Evolutionary conservation across 1,284 basidiomycete species (phyloP).

Genomic region (Trametes pubescens): DNA sequence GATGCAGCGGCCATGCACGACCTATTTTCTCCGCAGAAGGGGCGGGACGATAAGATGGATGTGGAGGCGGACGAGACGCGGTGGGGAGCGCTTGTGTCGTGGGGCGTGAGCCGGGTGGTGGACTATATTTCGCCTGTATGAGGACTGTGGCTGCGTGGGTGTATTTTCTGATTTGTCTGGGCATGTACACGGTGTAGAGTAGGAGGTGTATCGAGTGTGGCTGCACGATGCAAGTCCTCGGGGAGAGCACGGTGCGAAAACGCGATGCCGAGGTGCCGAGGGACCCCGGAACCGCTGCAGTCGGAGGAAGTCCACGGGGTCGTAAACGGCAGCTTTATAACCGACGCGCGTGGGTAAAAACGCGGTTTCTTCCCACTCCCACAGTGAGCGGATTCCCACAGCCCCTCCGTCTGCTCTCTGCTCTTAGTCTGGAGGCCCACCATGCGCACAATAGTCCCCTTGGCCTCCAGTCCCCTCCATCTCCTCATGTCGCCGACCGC

Average conservation of each 20-base stretch:
- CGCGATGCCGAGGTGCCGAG: constrained; percentile 35
- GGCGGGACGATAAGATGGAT: constrained; percentile 34
- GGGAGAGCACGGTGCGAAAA: not conserved
- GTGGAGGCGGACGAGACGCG: constrained; percentile 29
- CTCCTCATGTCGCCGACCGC: constrained; percentile 54
- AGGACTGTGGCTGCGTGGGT: constrained; percentile 16
- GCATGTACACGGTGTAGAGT: constrained; percentile 5
- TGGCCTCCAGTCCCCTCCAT: constrained; percentile 46
- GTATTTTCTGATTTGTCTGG: not conserved
- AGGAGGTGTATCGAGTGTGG: constrained; percentile 10
- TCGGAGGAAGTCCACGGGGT: constrained; percentile 38
- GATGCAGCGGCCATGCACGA: constrained; percentile 29
- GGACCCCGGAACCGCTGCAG: constrained; percentile 36
- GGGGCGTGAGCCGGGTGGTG: constrained; percentile 39
- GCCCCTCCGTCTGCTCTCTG: constrained; percentile 34
- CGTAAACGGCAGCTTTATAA: constrained; percentile 45
- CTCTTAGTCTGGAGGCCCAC: constrained; percentile 37
- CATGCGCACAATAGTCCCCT: constrained; percentile 46
- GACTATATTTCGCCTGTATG: constrained; percentile 36
- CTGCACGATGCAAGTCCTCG: not conserved
- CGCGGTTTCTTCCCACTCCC: constrained; percentile 48
- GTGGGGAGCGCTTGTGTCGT: constrained; percentile 36
- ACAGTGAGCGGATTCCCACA: constrained; percentile 44
- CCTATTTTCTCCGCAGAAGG: constrained; percentile 38
- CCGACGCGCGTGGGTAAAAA: constrained; percentile 47